phyloP scores from a whole-genome alignment of 108 stramenopile species.

The Bacterosira constricta region DNA sequence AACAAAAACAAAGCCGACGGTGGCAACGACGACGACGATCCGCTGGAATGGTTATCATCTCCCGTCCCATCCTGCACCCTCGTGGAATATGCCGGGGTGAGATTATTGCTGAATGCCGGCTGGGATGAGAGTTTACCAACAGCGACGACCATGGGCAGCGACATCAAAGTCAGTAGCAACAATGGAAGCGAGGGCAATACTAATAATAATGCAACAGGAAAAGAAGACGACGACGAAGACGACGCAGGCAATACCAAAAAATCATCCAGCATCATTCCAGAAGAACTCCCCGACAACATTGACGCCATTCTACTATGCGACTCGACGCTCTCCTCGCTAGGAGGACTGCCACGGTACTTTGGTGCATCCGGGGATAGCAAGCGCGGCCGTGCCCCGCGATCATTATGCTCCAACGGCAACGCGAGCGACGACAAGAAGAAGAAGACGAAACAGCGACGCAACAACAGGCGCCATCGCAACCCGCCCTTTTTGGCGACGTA shows the following conservation, averaged over 20 bases:
- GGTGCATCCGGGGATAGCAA: slow-evolving; percentile 36
- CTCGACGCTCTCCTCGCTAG: slow-evolving; percentile 64
- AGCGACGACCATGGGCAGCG: neutral
- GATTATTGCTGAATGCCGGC: slow-evolving; percentile 74
- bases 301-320: slow-evolving; percentile 78
- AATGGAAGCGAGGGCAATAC: neutral
- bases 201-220: too few species aligned
- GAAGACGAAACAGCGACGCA: neutral
- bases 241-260: neutral
- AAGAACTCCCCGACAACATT: slow-evolving; percentile 54
- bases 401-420: slow-evolving; percentile 24
- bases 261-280: slow-evolving; percentile 19
- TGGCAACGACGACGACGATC: slow-evolving; percentile 26
- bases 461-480: slow-evolving; percentile 3
- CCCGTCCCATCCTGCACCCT: slow-evolving; percentile 74
- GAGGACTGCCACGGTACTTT: slow-evolving; percentile 52
- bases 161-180: neutral
- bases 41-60: slow-evolving; percentile 51
- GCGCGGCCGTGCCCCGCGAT: slow-evolving; percentile 46
- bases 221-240: neutral
- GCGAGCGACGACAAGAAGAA: neutral
- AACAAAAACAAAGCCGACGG: neutral
- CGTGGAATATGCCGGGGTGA: slow-evolving; percentile 78
- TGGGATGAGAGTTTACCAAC: slow-evolving; percentile 53
- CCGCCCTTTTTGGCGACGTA: slow-evolving; percentile 92